Evolutionary conservation across 805 yeast genomes (phyloP), one percentile per base, ranked within the genome.

Genomic region (Debaryomyces castellii): DNA sequence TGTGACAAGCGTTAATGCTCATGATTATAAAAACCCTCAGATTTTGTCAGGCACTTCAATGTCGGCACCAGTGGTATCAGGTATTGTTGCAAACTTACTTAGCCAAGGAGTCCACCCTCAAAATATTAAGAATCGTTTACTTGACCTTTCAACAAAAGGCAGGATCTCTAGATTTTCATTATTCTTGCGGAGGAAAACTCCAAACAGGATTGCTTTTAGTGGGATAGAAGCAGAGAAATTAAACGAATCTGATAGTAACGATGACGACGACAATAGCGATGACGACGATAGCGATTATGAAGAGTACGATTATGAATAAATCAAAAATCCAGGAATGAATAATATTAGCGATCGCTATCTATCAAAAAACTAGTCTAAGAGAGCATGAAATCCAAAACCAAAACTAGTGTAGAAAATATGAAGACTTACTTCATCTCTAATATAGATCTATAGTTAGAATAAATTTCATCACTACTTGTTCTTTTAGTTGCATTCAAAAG

Each of bases 41-140:
- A 39, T 55, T 2, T 67, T 82, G 55, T 80, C 89, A 2, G 95
- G 95, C 0, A 87, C 94, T 0, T 87, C 94, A 3, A 87, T 87
- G 94, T 82, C 92, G 2, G 67, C 91, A 2, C 95, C 95, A 0
- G 72, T 78, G 5, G 83, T 85, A n/a, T 71, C 88, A 1, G 95
- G 95, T 0, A 52, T 83, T 34, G 77, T 72, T 14, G 86, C 85
- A 0, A 69, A 78, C 32, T 54, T 83, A 33, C 57, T 86, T 41
- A 76, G 81, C 27, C 64, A 68, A 17, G 89, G 89, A 1, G 55
- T 79, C 1, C 49, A 62, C 0, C 67, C 76, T 0, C 58, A 54
- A 0, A 73, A 77, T 7, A 57, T 85, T 12, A 72, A 71, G 47
- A 49, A 55, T 0, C 60, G 60, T 32, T 46, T 87, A 8, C 59